These are phyloP conservation scores for Fusarium sambucinum DNA, from an alignment of 2,329 filamentous ascomycete species.

Conservation along the genomic window DNA sequence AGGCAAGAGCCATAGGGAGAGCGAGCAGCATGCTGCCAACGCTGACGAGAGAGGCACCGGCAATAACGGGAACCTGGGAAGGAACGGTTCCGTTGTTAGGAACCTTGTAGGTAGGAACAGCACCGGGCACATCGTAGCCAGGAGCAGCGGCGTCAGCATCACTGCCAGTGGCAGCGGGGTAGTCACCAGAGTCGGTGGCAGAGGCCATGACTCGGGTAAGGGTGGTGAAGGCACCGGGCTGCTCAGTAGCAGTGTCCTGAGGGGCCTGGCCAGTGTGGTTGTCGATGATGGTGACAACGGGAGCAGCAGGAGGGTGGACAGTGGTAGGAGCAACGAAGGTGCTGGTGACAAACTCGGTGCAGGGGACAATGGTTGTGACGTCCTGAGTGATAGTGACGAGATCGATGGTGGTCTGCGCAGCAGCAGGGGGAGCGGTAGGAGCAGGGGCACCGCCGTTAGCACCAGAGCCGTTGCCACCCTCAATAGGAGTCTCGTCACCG, in stretches of 20 bases:
- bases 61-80: slow-evolving; percentile 23
- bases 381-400: slow-evolving; percentile 43
- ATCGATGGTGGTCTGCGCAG: slow-evolving; percentile 25
- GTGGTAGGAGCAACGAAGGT: slow-evolving; percentile 40
- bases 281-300: slow-evolving; percentile 38
- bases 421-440: slow-evolving; percentile 24
- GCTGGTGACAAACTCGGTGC: slow-evolving; percentile 42
- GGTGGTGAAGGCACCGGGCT: slow-evolving; percentile 27
- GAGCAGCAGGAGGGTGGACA: slow-evolving; percentile 12
- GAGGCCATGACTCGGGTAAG: slow-evolving; percentile 29
- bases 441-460: slow-evolving; percentile 7
- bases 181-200: slow-evolving; percentile 25
- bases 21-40: slow-evolving; percentile 25
- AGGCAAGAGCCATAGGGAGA: slow-evolving; percentile 28
- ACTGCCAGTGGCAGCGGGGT: slow-evolving; percentile 10
- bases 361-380: slow-evolving; percentile 45
- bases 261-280: slow-evolving; percentile 21
- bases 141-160: slow-evolving; percentile 3
- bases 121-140: slow-evolving; percentile 14
- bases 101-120: slow-evolving; percentile 26
- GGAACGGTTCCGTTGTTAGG: slow-evolving; percentile 29
- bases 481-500: background rate
- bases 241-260: slow-evolving; percentile 8
- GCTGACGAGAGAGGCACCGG: slow-evolving; percentile 29
- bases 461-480: background rate